A percentile compares a stretch with the other conserved stretches of the same genome.
These are phyloP conservation scores for Vanderwaltozyma yarrowii DNA, from an alignment of 805 yeast genomes.

Conservation along the genomic window DNA sequence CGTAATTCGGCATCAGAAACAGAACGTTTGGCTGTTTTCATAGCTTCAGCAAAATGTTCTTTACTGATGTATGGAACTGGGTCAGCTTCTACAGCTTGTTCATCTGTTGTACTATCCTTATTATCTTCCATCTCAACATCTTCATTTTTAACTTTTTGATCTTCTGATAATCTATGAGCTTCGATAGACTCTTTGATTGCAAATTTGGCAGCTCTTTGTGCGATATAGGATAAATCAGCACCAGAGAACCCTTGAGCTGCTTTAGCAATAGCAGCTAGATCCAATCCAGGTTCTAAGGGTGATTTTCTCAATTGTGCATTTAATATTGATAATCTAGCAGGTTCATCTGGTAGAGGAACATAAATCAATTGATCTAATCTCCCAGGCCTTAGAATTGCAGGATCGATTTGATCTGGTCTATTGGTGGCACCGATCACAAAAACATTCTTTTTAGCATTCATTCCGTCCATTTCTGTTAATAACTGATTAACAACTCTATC, in stretches of 20 bases:
- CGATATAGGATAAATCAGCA: slow-evolving; percentile 96
- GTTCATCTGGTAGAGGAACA: slow-evolving; percentile 96
- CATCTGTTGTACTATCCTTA: slow-evolving; percentile 6
- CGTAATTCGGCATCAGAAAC: slow-evolving; percentile 96
- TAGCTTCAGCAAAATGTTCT: slow-evolving; percentile 95
- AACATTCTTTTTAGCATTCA: slow-evolving; percentile 98
- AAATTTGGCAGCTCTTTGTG: slow-evolving; percentile 96
- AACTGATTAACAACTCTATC: slow-evolving; percentile 97
- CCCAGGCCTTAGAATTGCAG: slow-evolving; percentile 97
- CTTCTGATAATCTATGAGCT: slow-evolving; percentile 49
- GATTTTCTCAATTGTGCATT: slow-evolving; percentile 96
- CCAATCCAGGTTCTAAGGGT: slow-evolving; percentile 95
- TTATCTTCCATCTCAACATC: slow-evolving; percentile 41
- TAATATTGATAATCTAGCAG: slow-evolving; percentile 86
- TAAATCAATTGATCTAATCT: slow-evolving; percentile 97
- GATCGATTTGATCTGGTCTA: slow-evolving; percentile 99
- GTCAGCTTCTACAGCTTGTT: slow-evolving; percentile 47
- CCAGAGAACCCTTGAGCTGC: slow-evolving; percentile 98
- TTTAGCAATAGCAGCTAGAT: slow-evolving; percentile 78
- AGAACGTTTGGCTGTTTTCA: slow-evolving; percentile 98
- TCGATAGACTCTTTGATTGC: slow-evolving; percentile 97
- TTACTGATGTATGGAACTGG: slow-evolving; percentile 93
- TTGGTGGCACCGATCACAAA: slow-evolving; percentile 99
- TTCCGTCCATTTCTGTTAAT: slow-evolving; percentile 98
- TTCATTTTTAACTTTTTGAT: slow-evolving; percentile 36